Evolutionary conservation across 2,329 filamentous ascomycete genomes (phyloP), one percentile per base, ranked within the genome.

Genomic region (Sporothrix luriei): DNA sequence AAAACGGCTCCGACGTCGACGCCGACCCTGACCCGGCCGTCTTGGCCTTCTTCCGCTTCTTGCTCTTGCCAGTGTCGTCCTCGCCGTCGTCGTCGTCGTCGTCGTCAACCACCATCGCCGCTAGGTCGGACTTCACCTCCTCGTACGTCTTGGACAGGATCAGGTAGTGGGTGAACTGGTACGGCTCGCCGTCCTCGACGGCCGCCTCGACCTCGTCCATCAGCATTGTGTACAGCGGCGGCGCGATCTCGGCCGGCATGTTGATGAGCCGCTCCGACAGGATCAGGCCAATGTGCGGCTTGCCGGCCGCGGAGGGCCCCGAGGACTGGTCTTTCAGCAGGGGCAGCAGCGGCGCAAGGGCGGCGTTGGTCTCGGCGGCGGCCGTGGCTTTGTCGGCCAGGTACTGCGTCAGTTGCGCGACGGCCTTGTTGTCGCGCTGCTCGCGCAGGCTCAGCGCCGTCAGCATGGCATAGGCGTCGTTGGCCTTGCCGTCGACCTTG

Each of bases 181-280:
- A 98, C 0, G 94, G 93, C 80, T 98, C 93, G 77, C 91, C 90
- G 77, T 97, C 93, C 78, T 96, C 90, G 3, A 97, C 83, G 0
- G 95, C 95, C 77, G 90, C 94, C 76, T 90, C 85, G 66, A 99
- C 89, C 84, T 99, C 95, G 77, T 98, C 93, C 64, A 92, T 83
- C 66, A 99, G 87, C 93, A 97, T 97, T 66, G 86, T 88, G 85
- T 97, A 98, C 88, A 98, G 91, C 4, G 95, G 94, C 40, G 95
- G 94, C 16, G 93, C 88, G 73, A 97, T 89, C 80, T 98, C 92
- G 19, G 92, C 84, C n/a, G 95, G 95, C 84, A 97, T 94, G 82
- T 99, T 99, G 83, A 99, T 93, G 75, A 98, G 84, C 26, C 94
- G 89, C 80, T 99, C 95, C 2, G 93, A 92, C n/a, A 99, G 84